Evolutionary conservation across 768 basidiomycete species (phyloP).

Genomic region (Naganishia friedmannii): DNA sequence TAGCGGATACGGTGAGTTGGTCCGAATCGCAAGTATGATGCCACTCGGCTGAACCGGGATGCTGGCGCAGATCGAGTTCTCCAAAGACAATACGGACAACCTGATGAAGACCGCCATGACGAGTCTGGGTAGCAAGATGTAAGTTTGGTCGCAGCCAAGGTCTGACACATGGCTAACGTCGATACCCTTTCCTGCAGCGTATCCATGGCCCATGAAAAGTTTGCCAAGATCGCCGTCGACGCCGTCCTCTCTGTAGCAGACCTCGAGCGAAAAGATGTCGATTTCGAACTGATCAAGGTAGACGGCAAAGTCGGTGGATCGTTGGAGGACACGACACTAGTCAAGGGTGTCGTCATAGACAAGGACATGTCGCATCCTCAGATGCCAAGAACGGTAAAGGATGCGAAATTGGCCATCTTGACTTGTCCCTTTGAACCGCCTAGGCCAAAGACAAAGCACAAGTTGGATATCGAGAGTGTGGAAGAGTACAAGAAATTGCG

Average conservation of each 20-base stretch:
- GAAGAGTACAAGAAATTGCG: constrained; percentile 94
- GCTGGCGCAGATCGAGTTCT: constrained; percentile 67
- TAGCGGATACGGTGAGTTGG: constrained; percentile 67
- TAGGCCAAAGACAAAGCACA: constrained; percentile 98
- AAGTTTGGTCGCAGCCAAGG: constrained; percentile 37
- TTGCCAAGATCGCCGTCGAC: constrained; percentile 96
- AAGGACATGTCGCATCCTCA: constrained; percentile 99
- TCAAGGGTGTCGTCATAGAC: constrained; percentile 96
- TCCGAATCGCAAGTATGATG: background rate
- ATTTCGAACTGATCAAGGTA: constrained; percentile 97
- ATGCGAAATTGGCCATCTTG: constrained; percentile 91
- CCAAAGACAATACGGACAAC: constrained; percentile 74
- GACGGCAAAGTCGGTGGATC: constrained; percentile 98
- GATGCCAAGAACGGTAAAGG: constrained; percentile 83
- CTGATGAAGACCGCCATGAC: constrained; percentile 93
- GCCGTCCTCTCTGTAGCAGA: constrained; percentile 94
- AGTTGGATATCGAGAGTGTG: constrained; percentile 86
- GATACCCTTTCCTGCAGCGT: constrained; percentile 62
- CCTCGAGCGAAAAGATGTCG: constrained; percentile 87
- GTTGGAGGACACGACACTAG: constrained; percentile 87
- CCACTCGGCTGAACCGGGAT: background rate
- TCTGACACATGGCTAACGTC: background rate
- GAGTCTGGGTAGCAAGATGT: constrained; percentile 97
- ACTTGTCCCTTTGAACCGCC: constrained; percentile 99
- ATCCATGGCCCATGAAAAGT: constrained; percentile 90